Percentiles rank a stretch among this genome's conserved stretches.
phyloP scores from a whole-genome alignment of 345 rosid genomes.

The Boechera divaricarpa region DNA sequence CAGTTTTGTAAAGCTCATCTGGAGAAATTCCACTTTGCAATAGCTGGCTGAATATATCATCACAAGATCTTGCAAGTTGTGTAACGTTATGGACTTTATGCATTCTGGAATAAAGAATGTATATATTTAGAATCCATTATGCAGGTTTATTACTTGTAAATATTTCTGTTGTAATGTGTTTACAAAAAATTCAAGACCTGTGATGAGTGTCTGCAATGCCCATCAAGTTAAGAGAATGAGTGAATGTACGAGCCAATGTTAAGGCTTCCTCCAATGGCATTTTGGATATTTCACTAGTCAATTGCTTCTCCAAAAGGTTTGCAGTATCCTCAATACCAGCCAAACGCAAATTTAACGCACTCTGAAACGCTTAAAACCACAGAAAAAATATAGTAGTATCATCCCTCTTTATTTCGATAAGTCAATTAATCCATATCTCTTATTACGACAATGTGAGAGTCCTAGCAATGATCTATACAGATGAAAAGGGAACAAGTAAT shows the following conservation, averaged over 20 bases:
- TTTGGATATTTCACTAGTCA: conserved; percentile 75
- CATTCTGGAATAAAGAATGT: conserved; percentile 52
- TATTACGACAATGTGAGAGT: background rate
- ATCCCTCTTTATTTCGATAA: background rate
- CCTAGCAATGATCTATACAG: background rate
- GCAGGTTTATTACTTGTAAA: background rate
- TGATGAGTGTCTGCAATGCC: conserved; percentile 96
- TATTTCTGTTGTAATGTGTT: background rate
- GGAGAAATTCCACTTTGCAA: conserved; percentile 80
- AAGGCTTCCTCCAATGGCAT: conserved; percentile 91
- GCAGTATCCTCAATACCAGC: conserved; percentile 89
- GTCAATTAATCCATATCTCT: background rate
- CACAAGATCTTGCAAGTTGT: conserved; percentile 84
- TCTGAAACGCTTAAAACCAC: conserved; percentile 47
- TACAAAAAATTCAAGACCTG: conserved; percentile 49
- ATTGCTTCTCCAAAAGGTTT: conserved; percentile 81
- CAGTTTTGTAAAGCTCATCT: conserved; percentile 73
- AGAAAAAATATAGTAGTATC: background rate
- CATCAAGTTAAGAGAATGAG: conserved; percentile 94
- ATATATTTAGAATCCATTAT: background rate
- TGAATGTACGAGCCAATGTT: conserved; percentile 85
- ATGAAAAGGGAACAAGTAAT: background rate
- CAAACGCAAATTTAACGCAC: conserved; percentile 88
- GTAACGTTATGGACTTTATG: conserved; percentile 61
- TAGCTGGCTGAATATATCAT: conserved; percentile 83